Base-by-base conservation (phyloP, 2,329 filamentous ascomycete species). In the Sarocladium brachiariae region DNA sequence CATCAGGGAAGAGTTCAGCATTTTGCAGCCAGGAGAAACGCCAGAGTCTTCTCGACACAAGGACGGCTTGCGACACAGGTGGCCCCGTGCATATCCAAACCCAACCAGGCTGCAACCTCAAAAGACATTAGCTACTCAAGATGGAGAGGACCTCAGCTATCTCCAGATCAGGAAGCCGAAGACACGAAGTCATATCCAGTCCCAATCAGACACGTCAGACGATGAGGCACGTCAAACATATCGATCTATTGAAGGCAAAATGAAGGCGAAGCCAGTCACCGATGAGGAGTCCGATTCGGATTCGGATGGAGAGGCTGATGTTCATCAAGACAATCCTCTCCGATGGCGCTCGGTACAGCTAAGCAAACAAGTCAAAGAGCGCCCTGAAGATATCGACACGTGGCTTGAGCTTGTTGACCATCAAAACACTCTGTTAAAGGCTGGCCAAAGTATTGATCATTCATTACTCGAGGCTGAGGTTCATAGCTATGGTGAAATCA, bases 321-420 rank as follows among this genome's bases (percentile, higher is more conserved):
- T 64, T 16, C 63, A 63, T 18, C 53, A 63, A 8, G 68, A 74
- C 47, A 69, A 75, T 25, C 71, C 76, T 2, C 63, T 78, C 2
- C 78, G 72, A 39, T 69, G 75, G 60, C 77, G 69, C 51, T 81
- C 81, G 13, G 72, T 84, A 0, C 71, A 83, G 49, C 71, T 96
- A 7, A 80, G 77, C 2, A 78, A 76, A 11, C 74, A 65, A 25
- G 81, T 89, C 30, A 82, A 85, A 51, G 72, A 84, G 1, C 65
- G 80, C 19, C 88, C 90, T 1, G 65, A 74, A 5, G 79, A 95
- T 59, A 72, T 87, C 18, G 70, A 82, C 37, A 75, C 81, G 16
- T 97, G 92, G 92, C 65, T 95, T 14, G 75, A 80, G 33, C 73
- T 96, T n/a, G 85, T 92, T 41, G 70, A 82, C 7, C 83, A 95